A percentile compares a stretch with the other conserved stretches of the same genome.
Evolutionary conservation across 768 basidiomycete genomes (phyloP).

Genomic region (Russula olivacea): DNA sequence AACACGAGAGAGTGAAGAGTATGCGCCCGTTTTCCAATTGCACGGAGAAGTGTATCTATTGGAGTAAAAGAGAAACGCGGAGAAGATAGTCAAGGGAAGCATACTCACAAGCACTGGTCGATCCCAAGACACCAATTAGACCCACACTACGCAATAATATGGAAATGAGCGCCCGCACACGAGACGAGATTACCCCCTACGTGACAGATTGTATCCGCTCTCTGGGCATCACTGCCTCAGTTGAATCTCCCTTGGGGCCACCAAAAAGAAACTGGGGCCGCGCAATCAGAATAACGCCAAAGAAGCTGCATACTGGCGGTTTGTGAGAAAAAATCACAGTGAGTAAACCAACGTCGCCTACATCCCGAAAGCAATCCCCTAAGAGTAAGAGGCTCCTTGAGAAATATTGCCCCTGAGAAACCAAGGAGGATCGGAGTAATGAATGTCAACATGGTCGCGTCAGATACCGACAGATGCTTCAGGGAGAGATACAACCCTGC

Average conservation of each 20-base stretch:
- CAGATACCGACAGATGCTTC: slow-evolving; percentile 69
- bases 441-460: slow-evolving; percentile 73
- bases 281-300: slow-evolving; percentile 77
- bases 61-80: neutral
- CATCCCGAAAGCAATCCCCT: slow-evolving; percentile 52
- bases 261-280: slow-evolving; percentile 74
- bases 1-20: slow-evolving; percentile 65
- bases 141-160: slow-evolving; percentile 40
- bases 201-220: slow-evolving; percentile 56
- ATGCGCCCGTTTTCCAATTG: slow-evolving; percentile 70
- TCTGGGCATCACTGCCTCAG: slow-evolving; percentile 26
- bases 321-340: neutral
- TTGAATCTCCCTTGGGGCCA: neutral
- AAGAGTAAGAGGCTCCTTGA: slow-evolving; percentile 53
- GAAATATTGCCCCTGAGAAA: slow-evolving; percentile 52
- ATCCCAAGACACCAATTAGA: slow-evolving; percentile 56
- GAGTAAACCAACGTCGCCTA: slow-evolving; percentile 26
- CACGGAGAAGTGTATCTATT: slow-evolving; percentile 48
- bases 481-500: slow-evolving; percentile 64
- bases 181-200: slow-evolving; percentile 30
- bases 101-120: slow-evolving; percentile 61
- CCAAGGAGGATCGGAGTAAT: slow-evolving; percentile 62
- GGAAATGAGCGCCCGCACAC: neutral
- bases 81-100: neutral
- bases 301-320: slow-evolving; percentile 50